Evolutionary conservation across 208 protist genomes (phyloP), one percentile per base, ranked within the genome.

Genomic region (Trichomonas vaginalis): DNA sequence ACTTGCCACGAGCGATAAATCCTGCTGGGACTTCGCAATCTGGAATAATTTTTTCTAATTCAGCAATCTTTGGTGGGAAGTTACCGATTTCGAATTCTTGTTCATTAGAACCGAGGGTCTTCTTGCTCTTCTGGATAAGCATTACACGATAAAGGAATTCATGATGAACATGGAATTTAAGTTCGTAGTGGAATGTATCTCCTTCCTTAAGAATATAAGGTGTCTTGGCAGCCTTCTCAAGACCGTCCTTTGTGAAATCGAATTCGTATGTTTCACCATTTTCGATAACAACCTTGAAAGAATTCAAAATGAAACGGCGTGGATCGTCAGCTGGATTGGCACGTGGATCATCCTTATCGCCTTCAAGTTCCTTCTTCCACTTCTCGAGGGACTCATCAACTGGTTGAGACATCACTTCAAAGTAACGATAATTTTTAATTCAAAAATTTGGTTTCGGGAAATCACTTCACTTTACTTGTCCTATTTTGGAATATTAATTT

Each of bases 1-100:
- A 92, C 15, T 48, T 39, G 17, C 86, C 86, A 92, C 86, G 86
- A 39, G 86, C 45, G 21, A 92, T 45, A 3, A 39, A 39, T 8
- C 86, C 86, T 21, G 12, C 39, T 39, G 86, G 86, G 39, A 92
- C 86, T 51, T 92, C 86, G 45, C 86, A 92, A 39, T 92, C 86
- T 3, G 42, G 12, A 17, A 92, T 42, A 51, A 39, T 15, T 32
- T 92, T 92, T 39, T 17, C n/a, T 1, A 92, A 48, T 51, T 42
- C 40, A 39, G 86, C 86, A 32, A 92, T 92, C 45, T 42, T 92
- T 92, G 86, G 86, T 92, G 86, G 86, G 45, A 48, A 92, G 42
- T 42, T 48, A 27, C 86, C 86, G 37, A 92, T 92, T 35, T 92
- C 86, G 45, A 92, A 92, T 9, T 14, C 17, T 4, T 42, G 23